Base-by-base conservation (phyloP, 2,329 filamentous ascomycete species). In the Drechslerella stenobrocha region DNA sequence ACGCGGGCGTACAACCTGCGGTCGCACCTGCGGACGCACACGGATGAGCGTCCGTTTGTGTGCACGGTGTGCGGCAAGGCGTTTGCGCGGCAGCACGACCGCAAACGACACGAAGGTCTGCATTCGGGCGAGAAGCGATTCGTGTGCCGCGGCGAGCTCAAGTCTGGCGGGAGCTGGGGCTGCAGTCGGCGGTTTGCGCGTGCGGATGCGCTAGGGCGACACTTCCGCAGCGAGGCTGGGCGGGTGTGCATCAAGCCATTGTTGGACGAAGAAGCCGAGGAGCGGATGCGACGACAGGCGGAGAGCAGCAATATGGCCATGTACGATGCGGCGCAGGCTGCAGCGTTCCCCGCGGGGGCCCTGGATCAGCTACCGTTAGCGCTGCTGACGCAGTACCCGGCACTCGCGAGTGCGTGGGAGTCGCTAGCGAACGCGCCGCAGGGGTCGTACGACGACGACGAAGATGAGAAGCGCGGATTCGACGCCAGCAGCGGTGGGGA, bases 91-190 rank as follows among this genome's bases (percentile, higher is more conserved):
- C 93, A 98, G 75, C 93, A 98, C 75, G 93, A 98, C 76, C 87
- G 93, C 45, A 98, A 98, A 78, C 87, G 93, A 35, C 93, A 98
- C 77, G 93, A 98, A 78, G 91, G 92, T 35, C 80, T 98, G 40
- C 93, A 98, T 75, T 95, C 89, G 0, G 93, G 93, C 40, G 93
- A 98, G 79, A 98, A 97, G 83, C 97, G 96, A 75, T 98, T 97
- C 75, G 89, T 97, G 5, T 98, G 93, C 78, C 90, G 90, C 72
- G 93, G 93, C 53, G 88, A 91, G 63, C 84, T 98, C 50, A 91
- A 92, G 72, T 84, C 84, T 1, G 86, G 87, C 46, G 87, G 87
- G 3, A 84, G 88, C 71, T 98, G 93, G 93, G 93, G 93, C 18
- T 98, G 93, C 72, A 90, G 90, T 2, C 84, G 93, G 69, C 84